These are phyloP conservation scores for Henckelia pumila DNA, from an alignment of 257 asterid species.

Conservation along the genomic window DNA sequence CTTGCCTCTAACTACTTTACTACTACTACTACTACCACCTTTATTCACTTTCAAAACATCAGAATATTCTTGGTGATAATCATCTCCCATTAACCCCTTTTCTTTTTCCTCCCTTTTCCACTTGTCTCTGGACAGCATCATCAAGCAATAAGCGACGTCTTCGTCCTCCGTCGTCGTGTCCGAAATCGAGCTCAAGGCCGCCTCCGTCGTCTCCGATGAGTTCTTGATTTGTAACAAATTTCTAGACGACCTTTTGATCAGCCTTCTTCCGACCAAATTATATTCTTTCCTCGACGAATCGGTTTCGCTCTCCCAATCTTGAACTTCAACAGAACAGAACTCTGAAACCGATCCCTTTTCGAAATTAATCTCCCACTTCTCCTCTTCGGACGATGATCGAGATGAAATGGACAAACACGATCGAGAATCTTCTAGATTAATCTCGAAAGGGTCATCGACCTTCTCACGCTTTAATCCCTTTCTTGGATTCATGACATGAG, in stretches of 20 bases:
- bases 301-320: slow-evolving; percentile 58
- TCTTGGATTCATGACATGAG: slow-evolving; percentile 56
- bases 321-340: slow-evolving; percentile 38
- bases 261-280: slow-evolving; percentile 37
- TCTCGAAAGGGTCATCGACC: background rate
- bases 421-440: background rate
- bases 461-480: slow-evolving; percentile 5
- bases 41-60: slow-evolving; percentile 31
- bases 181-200: background rate
- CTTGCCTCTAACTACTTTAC: slow-evolving; percentile 48
- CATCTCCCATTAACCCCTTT: slow-evolving; percentile 6
- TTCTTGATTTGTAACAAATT: slow-evolving; percentile 23
- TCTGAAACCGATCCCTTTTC: background rate
- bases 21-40: slow-evolving; percentile 28
- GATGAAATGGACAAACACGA: slow-evolving; percentile 29
- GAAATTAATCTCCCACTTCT: background rate
- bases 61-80: slow-evolving; percentile 26
- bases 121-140: slow-evolving; percentile 75
- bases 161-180: slow-evolving; percentile 56
- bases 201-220: background rate
- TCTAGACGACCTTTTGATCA: slow-evolving; percentile 46
- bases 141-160: slow-evolving; percentile 71
- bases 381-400: slow-evolving; percentile 21
- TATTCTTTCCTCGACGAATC: slow-evolving; percentile 50
- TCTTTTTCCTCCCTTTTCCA: slow-evolving; percentile 40